Evolutionary conservation across 805 yeast genomes (phyloP).

Genomic region (Sugiyamaella americana): DNA sequence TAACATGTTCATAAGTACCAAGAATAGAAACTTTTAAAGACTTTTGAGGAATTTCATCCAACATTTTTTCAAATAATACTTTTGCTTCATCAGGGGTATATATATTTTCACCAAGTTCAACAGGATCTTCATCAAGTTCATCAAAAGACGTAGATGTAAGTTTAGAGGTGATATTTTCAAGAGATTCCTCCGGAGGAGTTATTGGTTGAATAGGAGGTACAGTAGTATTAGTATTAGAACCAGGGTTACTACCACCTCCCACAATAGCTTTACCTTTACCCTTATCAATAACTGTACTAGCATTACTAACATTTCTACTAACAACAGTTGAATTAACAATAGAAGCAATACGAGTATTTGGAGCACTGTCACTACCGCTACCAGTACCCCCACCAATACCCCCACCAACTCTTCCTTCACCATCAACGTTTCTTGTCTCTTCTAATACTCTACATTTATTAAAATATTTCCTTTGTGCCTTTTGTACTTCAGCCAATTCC

Average conservation of each 20-base stretch:
- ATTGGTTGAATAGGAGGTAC: constrained; percentile 1
- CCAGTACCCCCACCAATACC: not conserved
- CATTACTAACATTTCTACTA: not conserved
- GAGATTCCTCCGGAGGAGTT: constrained; percentile 2
- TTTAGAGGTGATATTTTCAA: not conserved
- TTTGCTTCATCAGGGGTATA: constrained; percentile 38
- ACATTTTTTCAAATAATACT: constrained; percentile 38
- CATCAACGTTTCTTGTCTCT: constrained; percentile 42
- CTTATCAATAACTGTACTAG: not conserved
- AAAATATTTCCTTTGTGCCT: constrained; percentile 61
- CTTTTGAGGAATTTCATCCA: constrained; percentile 45
- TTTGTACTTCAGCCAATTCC: constrained; percentile 44
- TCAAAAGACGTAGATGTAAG: constrained; percentile 5
- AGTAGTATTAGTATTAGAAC: not conserved
- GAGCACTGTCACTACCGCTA: not conserved
- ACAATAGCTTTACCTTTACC: not conserved
- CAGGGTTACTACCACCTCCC: not conserved
- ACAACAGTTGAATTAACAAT: not conserved
- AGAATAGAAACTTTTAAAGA: constrained; percentile 60
- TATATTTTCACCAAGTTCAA: constrained; percentile 28
- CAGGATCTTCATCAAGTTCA: constrained; percentile 14
- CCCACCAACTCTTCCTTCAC: not conserved
- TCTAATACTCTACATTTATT: constrained; percentile 71
- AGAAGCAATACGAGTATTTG: not conserved
- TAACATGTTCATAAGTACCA: constrained; percentile 58